Base-by-base conservation (phyloP, 768 basidiomycete species). In the Rhodotorula kratochvilovae region DNA sequence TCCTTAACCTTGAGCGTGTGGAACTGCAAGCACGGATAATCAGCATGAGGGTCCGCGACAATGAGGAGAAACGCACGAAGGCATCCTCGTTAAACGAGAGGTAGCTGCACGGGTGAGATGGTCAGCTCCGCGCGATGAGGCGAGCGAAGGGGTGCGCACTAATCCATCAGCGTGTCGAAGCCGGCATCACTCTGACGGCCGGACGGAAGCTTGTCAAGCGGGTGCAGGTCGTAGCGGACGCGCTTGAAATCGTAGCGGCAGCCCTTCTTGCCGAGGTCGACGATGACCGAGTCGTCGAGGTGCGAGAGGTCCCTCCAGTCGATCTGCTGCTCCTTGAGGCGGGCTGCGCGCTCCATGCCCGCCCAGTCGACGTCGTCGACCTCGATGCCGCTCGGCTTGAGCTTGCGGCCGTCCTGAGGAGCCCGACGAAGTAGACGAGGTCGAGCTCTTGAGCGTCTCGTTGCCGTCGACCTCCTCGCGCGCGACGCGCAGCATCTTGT, bases 211-310 rank as follows among this genome's bases (percentile, higher is more conserved):
- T 87, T 87, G 79, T 88, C 89, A 69, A 88, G 79, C 39, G 91
- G 91, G 25, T 84, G 87, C 76, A 93, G 78, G 79, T 92, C 91
- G 31, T 76, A 81, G 61, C 90, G 82, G 43, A 91, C 79, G 54
- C 79, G 80, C 36, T 85, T 77, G 29, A 84, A 85, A 76, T 84
- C 84, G 78, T 88, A 91, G 87, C 61, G 83, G 68, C 90, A 83
- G 76, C 92, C 90, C 79, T 90, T 89, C 45, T 93, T 81, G 31
- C 92, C 81, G 35, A 86, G 85, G 76, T 90, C 89, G 61, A 83
- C 77, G 29, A 88, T 79, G 60, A 84, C 86, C 48, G 29, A 46
- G 50, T 82, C 79, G 43, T 83, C 81, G 31, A 85, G 76, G 15
- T 79, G 77, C 63, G 82, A 80, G 23, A 81, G 45, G 25, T 78